Percentiles rank a stretch among this genome's conserved stretches.
Evolutionary conservation across 1,139 yeast species (phyloP).

Genomic region (Debaryomyces psychrophilus): DNA sequence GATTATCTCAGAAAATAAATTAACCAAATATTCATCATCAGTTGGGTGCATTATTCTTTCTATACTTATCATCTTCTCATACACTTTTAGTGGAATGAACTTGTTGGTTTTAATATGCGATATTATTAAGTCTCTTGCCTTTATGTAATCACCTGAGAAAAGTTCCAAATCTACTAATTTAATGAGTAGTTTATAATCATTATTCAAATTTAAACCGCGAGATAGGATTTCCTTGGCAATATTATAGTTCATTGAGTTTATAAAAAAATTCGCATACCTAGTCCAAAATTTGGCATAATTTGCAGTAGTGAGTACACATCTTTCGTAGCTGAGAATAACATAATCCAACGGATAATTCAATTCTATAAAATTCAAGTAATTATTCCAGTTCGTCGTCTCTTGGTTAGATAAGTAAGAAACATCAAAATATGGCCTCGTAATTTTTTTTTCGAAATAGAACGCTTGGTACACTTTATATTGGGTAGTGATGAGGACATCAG

Average conservation of each 20-base stretch:
- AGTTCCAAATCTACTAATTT: slow-evolving; percentile 47
- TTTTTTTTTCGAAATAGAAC: slow-evolving; percentile 62
- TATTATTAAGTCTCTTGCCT: slow-evolving; percentile 41
- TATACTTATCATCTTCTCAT: slow-evolving; percentile 40
- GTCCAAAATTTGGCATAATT: slow-evolving; percentile 63
- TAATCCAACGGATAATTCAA: slow-evolving; percentile 32
- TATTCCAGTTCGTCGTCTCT: slow-evolving; percentile 61
- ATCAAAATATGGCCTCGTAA: slow-evolving; percentile 56
- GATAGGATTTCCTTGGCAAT: slow-evolving; percentile 41
- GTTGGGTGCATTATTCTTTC: slow-evolving; percentile 33
- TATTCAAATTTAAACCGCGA: slow-evolving; percentile 33
- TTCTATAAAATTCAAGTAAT: slow-evolving; percentile 62
- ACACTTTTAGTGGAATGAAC: slow-evolving; percentile 37
- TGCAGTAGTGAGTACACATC: slow-evolving; percentile 59
- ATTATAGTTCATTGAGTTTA: slow-evolving; percentile 30
- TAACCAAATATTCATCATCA: slow-evolving; percentile 28
- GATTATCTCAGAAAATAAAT: slow-evolving; percentile 29
- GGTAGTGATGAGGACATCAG: slow-evolving; percentile 60
- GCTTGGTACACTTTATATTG: slow-evolving; percentile 63
- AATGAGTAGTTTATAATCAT: slow-evolving; percentile 29
- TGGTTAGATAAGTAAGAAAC: slow-evolving; percentile 43
- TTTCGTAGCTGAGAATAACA: slow-evolving; percentile 52
- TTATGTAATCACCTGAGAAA: slow-evolving; percentile 30
- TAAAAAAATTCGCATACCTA: slow-evolving; percentile 54
- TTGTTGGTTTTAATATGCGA: slow-evolving; percentile 30